phyloP scores from a whole-genome alignment of 768 basidiomycete species.

The Suillus fuscotomentosus region DNA sequence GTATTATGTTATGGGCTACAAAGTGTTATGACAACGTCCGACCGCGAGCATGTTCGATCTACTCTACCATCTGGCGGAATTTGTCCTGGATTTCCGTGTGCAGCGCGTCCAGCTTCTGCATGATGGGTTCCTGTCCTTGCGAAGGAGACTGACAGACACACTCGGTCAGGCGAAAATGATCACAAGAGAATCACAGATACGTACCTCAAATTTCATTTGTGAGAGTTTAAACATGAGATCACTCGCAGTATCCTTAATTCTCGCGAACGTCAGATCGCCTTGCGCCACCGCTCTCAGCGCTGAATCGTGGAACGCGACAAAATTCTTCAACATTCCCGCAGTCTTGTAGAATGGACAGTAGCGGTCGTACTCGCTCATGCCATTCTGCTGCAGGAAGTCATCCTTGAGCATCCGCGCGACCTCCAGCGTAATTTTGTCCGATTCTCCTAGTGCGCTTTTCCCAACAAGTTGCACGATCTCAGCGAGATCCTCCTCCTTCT shows the following conservation, averaged over 20 bases:
- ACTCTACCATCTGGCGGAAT: conserved; percentile 85
- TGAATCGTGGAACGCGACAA: conserved; percentile 91
- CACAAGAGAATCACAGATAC: conserved; percentile 18
- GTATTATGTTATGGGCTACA: conserved; percentile 27
- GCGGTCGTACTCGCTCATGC: conserved; percentile 96
- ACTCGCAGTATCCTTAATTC: conserved; percentile 81
- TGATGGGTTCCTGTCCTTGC: conserved; percentile 82
- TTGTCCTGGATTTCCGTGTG: conserved; percentile 89
- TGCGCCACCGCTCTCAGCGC: conserved; percentile 83
- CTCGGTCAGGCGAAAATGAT: not conserved
- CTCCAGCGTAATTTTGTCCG: conserved; percentile 97
- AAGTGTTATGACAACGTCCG: not conserved
- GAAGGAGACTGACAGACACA: conserved; percentile 69
- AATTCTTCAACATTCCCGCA: conserved; percentile 91
- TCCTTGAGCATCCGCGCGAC: conserved; percentile 97
- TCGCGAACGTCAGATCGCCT: conserved; percentile 79
- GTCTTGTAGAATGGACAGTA: conserved; percentile 99
- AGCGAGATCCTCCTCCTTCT: conserved; percentile 97
- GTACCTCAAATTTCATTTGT: conserved; percentile 98
- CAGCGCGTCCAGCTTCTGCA: conserved; percentile 77
- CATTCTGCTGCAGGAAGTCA: conserved; percentile 97
- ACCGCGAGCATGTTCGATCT: conserved; percentile 20
- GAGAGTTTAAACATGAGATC: conserved; percentile 98
- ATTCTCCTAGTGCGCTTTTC: conserved; percentile 95
- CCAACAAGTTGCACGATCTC: conserved; percentile 99